phyloP scores from a whole-genome alignment of 306 rosid genomes.

The Alnus glutinosa region DNA sequence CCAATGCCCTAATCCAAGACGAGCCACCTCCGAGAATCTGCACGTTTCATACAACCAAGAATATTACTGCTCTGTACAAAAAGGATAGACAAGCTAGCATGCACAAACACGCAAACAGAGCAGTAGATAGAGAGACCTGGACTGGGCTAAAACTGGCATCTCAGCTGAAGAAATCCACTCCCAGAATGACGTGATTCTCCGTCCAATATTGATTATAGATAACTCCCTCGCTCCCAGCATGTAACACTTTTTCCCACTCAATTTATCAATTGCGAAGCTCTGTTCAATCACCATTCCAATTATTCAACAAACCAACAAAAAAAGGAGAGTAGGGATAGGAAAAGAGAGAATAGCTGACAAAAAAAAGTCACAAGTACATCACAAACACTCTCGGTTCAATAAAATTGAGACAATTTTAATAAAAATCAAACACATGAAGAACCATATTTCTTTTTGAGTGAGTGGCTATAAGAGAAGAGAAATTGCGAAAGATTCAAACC shows the following conservation, averaged over 20 bases:
- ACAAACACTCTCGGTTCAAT: too few relatives aligned
- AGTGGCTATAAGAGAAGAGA: too few relatives aligned
- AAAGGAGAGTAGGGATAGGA: not conserved
- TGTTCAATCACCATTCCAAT: not conserved
- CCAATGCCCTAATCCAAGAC: not conserved
- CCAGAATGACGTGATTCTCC: not conserved
- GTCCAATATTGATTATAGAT: not conserved
- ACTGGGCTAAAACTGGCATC: not conserved
- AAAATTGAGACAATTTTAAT: too few relatives aligned
- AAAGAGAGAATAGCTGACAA: too few relatives aligned
- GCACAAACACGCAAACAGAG: not conserved
- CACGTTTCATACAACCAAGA: not conserved
- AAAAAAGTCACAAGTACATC: not conserved
- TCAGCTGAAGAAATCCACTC: not conserved
- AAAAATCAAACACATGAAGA: too few relatives aligned
- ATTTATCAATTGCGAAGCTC: not conserved
- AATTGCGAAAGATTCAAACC: too few relatives aligned
- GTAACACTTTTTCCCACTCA: not conserved
- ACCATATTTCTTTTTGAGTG: too few relatives aligned
- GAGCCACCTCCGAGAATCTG: constrained; percentile 14
- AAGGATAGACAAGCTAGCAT: not conserved
- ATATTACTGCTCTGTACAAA: not conserved
- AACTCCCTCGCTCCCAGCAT: constrained; percentile 4
- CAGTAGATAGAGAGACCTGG: not conserved
- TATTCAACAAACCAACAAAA: not conserved